Conservation (phyloP, 495 filamentous ascomycete genomes). For the Neurospora cerealis region DNA sequence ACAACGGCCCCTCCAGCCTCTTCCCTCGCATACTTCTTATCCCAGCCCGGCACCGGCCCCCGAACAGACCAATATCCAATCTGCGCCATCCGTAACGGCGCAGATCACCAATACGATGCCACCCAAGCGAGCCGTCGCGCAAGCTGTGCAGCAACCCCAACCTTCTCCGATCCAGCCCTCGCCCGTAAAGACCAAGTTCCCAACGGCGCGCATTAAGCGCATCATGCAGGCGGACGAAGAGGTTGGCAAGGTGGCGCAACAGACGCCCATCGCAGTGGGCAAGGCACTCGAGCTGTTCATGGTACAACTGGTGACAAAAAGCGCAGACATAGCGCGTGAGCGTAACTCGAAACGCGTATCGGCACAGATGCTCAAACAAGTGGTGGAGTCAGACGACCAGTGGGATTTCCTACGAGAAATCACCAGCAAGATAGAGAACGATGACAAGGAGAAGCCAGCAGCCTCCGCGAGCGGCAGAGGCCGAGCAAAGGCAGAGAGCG, state of each 20-base stretch:
- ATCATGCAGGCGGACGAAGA: constrained; percentile 99
- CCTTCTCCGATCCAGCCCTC: constrained; percentile 39
- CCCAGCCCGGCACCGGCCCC: neutral
- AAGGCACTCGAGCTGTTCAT: constrained; percentile 97
- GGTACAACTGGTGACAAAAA: constrained; percentile 82
- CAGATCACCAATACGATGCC: constrained; percentile 22
- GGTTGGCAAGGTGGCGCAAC: constrained; percentile 96
- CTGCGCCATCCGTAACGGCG: neutral
- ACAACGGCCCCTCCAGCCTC: neutral
- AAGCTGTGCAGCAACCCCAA: constrained; percentile 1
- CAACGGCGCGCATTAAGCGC: constrained; percentile 94
- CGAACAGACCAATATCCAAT: neutral
- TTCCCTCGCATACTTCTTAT: neutral
- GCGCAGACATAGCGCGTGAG: constrained; percentile 70
- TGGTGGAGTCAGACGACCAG: constrained; percentile 73
- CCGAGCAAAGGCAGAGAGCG: constrained; percentile 28
- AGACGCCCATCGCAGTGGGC: constrained; percentile 87
- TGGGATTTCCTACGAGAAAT: constrained; percentile 93
- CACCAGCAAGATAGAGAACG: constrained; percentile 74
- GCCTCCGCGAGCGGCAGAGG: constrained; percentile 6
- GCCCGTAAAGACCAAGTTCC: constrained; percentile 89
- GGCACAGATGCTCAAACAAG: constrained; percentile 81
- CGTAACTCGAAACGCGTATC: constrained; percentile 83
- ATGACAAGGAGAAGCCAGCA: constrained; percentile 27
- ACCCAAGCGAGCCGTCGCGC: constrained; percentile 30